A percentile compares a stretch with the other conserved stretches of the same genome.
Evolutionary conservation across 2,329 filamentous ascomycete species (phyloP).

Genomic region (Intubia oerlemansii): DNA sequence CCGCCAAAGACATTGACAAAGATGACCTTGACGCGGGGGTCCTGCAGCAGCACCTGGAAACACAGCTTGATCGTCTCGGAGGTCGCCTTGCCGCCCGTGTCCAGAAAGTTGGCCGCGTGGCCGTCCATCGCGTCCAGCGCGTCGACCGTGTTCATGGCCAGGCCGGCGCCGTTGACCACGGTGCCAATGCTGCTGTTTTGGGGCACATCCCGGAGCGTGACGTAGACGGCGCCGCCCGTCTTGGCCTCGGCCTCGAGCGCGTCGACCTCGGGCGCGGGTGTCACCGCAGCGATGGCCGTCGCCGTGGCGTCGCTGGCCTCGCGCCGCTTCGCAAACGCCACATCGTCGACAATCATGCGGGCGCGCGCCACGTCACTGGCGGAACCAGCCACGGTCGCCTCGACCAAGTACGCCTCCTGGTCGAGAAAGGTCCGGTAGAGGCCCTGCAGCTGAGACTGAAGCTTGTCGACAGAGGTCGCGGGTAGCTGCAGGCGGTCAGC

Average conservation of each 20-base stretch:
- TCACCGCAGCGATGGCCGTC: background rate
- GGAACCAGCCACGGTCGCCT: constrained; percentile 14
- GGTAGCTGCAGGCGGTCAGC: constrained; percentile 30
- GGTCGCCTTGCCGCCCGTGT: constrained; percentile 78
- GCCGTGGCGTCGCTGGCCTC: constrained; percentile 9
- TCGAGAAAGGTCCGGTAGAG: constrained; percentile 29
- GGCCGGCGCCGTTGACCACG: constrained; percentile 70
- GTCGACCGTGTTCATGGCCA: constrained; percentile 84
- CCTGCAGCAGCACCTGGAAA: constrained; percentile 52
- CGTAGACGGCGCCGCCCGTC: constrained; percentile 56
- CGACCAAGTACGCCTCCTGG: constrained; percentile 24
- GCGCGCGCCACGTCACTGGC: constrained; percentile 15
- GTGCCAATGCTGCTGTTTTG: constrained; percentile 39
- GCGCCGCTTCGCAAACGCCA: constrained; percentile 19
- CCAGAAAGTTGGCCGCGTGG: constrained; percentile 61
- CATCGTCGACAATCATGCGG: constrained; percentile 25
- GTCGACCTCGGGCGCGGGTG: constrained; percentile 11
- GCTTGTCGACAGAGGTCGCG: too few species aligned
- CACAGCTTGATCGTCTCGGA: constrained; percentile 57
- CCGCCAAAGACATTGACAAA: constrained; percentile 36
- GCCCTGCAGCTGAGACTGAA: constrained; percentile 28
- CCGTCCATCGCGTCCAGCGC: constrained; percentile 48
- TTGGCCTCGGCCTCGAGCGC: constrained; percentile 17
- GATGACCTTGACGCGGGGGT: constrained; percentile 47
- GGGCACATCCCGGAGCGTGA: constrained; percentile 30